phyloP scores from a whole-genome alignment of 306 rosid genomes.

The Rosa lucieae region DNA sequence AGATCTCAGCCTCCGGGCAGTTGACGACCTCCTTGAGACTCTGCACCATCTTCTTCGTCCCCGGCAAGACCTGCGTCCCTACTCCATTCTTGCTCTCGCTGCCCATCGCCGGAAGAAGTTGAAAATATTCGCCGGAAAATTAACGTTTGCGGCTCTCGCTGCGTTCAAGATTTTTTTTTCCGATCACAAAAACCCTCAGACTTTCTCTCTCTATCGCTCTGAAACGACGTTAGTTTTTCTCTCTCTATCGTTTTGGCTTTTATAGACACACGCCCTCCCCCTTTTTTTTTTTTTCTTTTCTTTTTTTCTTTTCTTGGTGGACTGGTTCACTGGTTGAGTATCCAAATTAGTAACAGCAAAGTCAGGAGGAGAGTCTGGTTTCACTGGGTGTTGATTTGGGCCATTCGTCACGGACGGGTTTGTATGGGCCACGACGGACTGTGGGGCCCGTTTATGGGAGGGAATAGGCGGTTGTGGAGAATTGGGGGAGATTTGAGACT shows the following conservation, averaged over 20 bases:
- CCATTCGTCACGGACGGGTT: not conserved
- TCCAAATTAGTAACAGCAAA: not conserved
- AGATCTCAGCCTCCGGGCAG: constrained; percentile 40
- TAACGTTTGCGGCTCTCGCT: constrained; percentile 16
- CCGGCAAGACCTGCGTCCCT: constrained; percentile 4
- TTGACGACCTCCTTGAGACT: constrained; percentile 38
- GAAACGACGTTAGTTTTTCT: not conserved
- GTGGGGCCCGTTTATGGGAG: not conserved
- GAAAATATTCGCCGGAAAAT: not conserved
- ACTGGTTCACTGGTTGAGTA: not conserved
- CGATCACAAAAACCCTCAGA: constrained; percentile 28
- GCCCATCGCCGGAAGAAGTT: constrained; percentile 19
- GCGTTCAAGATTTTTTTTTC: constrained; percentile 11
- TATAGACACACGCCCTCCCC: not conserved
- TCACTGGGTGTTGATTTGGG: not conserved
- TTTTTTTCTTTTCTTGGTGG: not conserved
- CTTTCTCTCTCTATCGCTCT: not conserved
- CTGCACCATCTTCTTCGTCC: constrained; percentile 28
- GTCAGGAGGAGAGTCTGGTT: not conserved
- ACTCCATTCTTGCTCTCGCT: constrained; percentile 33
- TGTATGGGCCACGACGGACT: not conserved
- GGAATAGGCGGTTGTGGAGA: not conserved
- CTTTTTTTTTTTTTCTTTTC: not conserved
- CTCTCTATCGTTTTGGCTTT: constrained; percentile 5
- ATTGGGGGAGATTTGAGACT: not conserved